Conservation (phyloP, 2,329 filamentous ascomycete genomes). For the Lecanicillium sp. region DNA sequence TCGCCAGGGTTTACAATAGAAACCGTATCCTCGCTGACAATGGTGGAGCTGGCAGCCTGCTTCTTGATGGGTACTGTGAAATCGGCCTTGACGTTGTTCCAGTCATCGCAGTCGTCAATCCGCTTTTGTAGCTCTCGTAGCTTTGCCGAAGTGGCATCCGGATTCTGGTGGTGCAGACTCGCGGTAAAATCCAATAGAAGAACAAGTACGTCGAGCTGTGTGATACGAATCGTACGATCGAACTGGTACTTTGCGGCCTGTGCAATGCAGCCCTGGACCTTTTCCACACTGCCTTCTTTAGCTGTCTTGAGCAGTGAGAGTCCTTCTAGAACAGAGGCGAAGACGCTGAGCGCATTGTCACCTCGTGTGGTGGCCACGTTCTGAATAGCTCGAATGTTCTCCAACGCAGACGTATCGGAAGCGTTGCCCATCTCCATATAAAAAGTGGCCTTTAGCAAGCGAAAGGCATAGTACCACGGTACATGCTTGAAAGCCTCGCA, state of each 20-base stretch:
- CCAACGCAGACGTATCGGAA: conserved; percentile 57
- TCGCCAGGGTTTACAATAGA: conserved; percentile 46
- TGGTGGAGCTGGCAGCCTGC: conserved; percentile 39
- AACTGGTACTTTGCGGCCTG: conserved; percentile 66
- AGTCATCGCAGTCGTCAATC: conserved; percentile 52
- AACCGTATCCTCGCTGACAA: conserved; percentile 52
- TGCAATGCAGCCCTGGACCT: conserved; percentile 68
- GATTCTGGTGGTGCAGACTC: conserved; percentile 57
- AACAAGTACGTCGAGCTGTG: conserved; percentile 60
- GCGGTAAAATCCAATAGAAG: conserved; percentile 66
- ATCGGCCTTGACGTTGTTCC: conserved; percentile 41
- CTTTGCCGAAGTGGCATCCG: conserved; percentile 52
- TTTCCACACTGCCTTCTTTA: conserved; percentile 60
- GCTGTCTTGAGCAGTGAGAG: conserved; percentile 60
- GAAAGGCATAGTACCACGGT: conserved; percentile 72
- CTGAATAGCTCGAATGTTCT: conserved; percentile 61
- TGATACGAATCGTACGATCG: conserved; percentile 55
- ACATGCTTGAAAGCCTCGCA: conserved; percentile 62
- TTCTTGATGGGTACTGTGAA: conserved; percentile 52
- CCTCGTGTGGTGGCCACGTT: conserved; percentile 52
- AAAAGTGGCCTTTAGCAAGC: conserved; percentile 65
- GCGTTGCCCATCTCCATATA: conserved; percentile 55
- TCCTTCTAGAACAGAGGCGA: conserved; percentile 62
- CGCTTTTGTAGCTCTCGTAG: conserved; percentile 55
- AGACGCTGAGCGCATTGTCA: conserved; percentile 59